A percentile compares a stretch with the other conserved stretches of the same genome.
Evolutionary conservation across 73 alveolate species (phyloP).

Genomic region (Symbiodinium pilosum): DNA sequence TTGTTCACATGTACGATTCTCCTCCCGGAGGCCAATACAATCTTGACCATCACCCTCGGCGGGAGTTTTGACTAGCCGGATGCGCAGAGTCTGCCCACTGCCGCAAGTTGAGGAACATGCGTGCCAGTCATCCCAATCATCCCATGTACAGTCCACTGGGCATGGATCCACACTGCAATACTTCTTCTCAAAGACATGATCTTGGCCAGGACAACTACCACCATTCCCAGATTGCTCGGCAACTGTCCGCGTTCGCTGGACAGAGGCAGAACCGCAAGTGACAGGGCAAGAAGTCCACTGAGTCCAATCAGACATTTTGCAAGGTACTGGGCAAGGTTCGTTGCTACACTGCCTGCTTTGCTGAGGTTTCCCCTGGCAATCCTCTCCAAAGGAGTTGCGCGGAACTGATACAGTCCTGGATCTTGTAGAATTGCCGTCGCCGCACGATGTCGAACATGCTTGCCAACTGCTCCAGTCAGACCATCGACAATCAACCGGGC

Average conservation of each 20-base stretch:
- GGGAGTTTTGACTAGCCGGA: background rate
- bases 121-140: background rate
- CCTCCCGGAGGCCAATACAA: background rate
- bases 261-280: background rate
- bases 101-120: background rate
- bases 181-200: background rate
- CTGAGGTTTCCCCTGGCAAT: background rate
- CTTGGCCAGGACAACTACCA: background rate
- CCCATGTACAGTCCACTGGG: background rate
- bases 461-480: slow-evolving; percentile 15
- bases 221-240: background rate
- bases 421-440: background rate
- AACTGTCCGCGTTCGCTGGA: background rate
- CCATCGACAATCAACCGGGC: slow-evolving; percentile 4
- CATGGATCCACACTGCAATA: background rate
- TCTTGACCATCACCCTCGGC: background rate
- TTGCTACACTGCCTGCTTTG: background rate
- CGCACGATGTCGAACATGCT: slow-evolving; percentile 23
- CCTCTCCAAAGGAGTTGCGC: background rate
- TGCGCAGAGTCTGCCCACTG: background rate
- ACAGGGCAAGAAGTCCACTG: background rate
- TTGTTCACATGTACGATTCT: background rate
- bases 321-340: background rate
- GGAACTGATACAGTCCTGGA: background rate
- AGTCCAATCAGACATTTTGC: background rate